Base-by-base conservation (phyloP, 331 rosid genomes). In the Malus hybrid region DNA sequence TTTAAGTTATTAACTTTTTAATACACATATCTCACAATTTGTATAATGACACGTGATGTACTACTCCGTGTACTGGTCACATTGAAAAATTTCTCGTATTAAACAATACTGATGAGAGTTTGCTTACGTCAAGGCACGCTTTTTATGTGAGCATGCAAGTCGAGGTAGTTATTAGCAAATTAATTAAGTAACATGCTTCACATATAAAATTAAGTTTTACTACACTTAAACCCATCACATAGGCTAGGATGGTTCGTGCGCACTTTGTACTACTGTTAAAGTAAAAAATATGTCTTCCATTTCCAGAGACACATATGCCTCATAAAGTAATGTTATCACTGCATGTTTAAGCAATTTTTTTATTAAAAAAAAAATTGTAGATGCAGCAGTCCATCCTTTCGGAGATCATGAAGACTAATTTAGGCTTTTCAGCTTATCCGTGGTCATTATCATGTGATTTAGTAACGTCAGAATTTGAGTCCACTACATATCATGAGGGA, bases 111-210 rank as follows among this genome's bases (percentile, higher is more conserved):
- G 55, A 75, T 57, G 19, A 36, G 44, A 42, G 39, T 52, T 74
- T 28, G 79, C 68, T 85, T 85, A 89, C 85, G 82, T 74, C 86
- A 61, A 79, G 73, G 89, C 84, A 87, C 80, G 93, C 88, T 78
- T 83, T 83, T 76, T 57, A 70, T 56, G 79, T 57, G 76, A 86
- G 79, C 50, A 82, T 72, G 72, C 75, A 80, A 75, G 74, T 75
- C 87, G 84, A 91, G 90, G 77, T 72, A 75, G 78, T 68, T 74
- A 70, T 77, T 75, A 71, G 77, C 44, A 81, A 63, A 63, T 15
- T 28, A 63, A 63, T 15, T 22, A 80, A 74, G 65, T 58, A 78
- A 68, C 86, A 80, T 84, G 83, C 86, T 77, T 79, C 75, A 73
- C 9, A 4, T 26, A 75, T 36, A 44, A 60, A 42, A 53, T 69